Percentiles rank a stretch among this genome's conserved stretches.
phyloP scores from a whole-genome alignment of 305 asterid species.

The Solanum chacoense region DNA sequence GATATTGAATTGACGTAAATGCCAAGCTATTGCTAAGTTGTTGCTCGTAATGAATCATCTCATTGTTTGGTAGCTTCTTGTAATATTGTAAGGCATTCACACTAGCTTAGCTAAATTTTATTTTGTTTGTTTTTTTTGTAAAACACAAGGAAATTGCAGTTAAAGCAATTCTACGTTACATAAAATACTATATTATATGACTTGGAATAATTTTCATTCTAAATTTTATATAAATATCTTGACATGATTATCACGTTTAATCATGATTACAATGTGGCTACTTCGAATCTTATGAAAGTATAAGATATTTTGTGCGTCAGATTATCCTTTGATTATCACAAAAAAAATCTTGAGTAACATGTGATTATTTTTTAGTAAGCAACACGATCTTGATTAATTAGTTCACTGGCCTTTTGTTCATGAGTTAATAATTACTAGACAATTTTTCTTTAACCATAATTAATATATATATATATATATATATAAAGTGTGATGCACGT shows the following conservation, averaged over 20 bases:
- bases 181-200: not conserved
- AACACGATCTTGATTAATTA: not conserved
- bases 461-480: not conserved
- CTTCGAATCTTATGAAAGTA: rapidly evolving
- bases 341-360: not conserved
- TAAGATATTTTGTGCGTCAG: not conserved
- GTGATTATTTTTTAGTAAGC: not conserved
- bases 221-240: not conserved
- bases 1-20: not conserved
- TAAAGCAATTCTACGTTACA: not conserved
- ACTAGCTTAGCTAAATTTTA: not conserved
- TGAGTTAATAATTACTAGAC: not conserved
- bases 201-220: not conserved
- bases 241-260: not conserved
- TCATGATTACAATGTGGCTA: too few species aligned
- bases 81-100: not conserved
- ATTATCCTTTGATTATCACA: not conserved
- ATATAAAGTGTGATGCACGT: not conserved
- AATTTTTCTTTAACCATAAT: not conserved
- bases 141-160: not conserved
- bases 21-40: not conserved
- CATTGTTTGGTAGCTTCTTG: not conserved
- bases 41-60: not conserved
- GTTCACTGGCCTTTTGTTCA: not conserved
- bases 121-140: not conserved